Percentiles rank a stretch among this genome's conserved stretches.
These are phyloP conservation scores for Colletotrichum lindemuthianum DNA, from an alignment of 2,329 filamentous ascomycete species.

Conservation along the genomic window DNA sequence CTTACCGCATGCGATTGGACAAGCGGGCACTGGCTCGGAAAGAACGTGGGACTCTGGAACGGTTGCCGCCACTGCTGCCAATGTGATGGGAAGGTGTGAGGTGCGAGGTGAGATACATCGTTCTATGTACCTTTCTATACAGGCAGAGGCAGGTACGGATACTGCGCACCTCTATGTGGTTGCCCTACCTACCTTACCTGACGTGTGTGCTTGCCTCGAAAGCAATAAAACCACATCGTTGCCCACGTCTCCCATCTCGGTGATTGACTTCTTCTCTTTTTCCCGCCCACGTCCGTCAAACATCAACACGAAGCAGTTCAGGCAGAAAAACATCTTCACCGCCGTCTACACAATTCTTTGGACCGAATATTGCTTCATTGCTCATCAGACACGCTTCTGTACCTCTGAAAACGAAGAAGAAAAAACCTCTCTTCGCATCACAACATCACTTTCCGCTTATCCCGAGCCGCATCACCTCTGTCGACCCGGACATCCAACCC, in stretches of 20 bases:
- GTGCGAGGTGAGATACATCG: too few species aligned
- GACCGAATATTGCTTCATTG: slow-evolving; percentile 31
- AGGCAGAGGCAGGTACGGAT: too few species aligned
- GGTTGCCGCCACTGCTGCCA: slow-evolving; percentile 13
- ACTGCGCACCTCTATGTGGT: too few species aligned
- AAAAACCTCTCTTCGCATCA: not conserved
- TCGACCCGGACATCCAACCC: slow-evolving; percentile 30
- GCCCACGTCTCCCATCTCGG: slow-evolving; percentile 15
- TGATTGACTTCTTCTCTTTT: slow-evolving; percentile 7
- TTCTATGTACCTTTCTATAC: too few species aligned
- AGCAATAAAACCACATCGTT: slow-evolving; percentile 34
- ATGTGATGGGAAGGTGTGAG: not conserved
- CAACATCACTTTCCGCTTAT: slow-evolving; percentile 18
- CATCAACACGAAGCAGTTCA: slow-evolving; percentile 29
- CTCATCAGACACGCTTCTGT: slow-evolving; percentile 6
- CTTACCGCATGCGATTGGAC: slow-evolving; percentile 13
- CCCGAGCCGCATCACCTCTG: slow-evolving; percentile 11
- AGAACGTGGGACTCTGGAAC: slow-evolving; percentile 14
- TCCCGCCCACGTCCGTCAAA: slow-evolving; percentile 18
- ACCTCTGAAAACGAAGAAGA: slow-evolving; percentile 3
- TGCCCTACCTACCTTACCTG: too few species aligned
- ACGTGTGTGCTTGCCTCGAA: not conserved
- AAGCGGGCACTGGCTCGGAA: slow-evolving; percentile 3
- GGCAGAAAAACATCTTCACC: slow-evolving; percentile 30
- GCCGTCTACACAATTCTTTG: slow-evolving; percentile 31